These are phyloP conservation scores for Corinectria fuckeliana DNA, from an alignment of 2,329 filamentous ascomycete genomes.

Conservation along the genomic window DNA sequence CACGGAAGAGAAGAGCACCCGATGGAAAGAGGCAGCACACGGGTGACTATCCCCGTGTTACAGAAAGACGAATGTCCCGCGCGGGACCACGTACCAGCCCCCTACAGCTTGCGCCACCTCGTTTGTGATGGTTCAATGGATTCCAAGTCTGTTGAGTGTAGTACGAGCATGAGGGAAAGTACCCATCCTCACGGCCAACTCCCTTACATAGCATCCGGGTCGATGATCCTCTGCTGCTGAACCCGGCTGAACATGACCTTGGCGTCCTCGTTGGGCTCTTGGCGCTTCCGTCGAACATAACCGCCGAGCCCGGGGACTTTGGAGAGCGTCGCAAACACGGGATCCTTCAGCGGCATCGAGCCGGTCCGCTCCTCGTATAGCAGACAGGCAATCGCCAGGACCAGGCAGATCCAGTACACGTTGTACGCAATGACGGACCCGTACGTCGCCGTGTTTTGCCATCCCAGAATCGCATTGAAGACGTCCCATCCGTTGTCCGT, in stretches of 20 bases:
- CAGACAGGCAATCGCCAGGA: slow-evolving; percentile 40
- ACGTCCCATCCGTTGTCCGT: slow-evolving; percentile 74
- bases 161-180: neutral
- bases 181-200: neutral
- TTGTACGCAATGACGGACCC: slow-evolving; percentile 87
- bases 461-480: slow-evolving; percentile 75
- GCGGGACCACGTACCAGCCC: no score
- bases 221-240: slow-evolving; percentile 8
- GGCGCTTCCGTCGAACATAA: slow-evolving; percentile 9
- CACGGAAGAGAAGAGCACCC: no score
- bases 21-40: no score
- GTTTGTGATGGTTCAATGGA: no score
- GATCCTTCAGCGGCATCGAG: slow-evolving; percentile 12
- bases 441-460: slow-evolving; percentile 86
- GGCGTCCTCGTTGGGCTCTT: slow-evolving; percentile 1
- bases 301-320: slow-evolving; percentile 18
- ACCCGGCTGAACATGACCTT: slow-evolving; percentile 16
- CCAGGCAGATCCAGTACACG: slow-evolving; percentile 72
- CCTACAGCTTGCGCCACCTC: no score
- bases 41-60: no score
- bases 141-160: neutral
- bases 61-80: no score
- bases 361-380: slow-evolving; percentile 22
- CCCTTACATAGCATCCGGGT: neutral
- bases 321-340: neutral